Evolutionary conservation across 495 filamentous ascomycete species (phyloP).

Genomic region (Neurospora sp.): DNA sequence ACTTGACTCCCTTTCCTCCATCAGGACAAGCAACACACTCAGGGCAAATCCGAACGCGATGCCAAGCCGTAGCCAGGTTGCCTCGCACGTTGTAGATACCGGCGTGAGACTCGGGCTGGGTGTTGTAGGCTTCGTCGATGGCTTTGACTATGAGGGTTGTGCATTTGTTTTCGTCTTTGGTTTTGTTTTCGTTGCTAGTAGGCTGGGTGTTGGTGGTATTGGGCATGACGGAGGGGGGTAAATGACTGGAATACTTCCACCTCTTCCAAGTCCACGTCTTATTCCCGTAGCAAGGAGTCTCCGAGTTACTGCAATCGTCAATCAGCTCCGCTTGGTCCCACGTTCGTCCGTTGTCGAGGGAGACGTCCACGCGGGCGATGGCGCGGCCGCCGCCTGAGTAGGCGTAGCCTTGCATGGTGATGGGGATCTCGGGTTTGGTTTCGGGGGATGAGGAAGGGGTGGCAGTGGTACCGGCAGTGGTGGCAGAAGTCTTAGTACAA

Average conservation of each 20-base stretch:
- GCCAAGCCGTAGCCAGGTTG: conserved; percentile 47
- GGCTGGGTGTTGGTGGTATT: too few relatives aligned
- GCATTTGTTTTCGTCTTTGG: conserved; percentile 8
- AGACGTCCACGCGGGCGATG: conserved; percentile 46
- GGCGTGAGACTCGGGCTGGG: conserved; percentile 42
- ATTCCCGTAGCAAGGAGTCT: conserved; percentile 19
- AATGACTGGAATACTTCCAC: conserved; percentile 35
- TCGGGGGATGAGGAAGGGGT: conserved; percentile 4
- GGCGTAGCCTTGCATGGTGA: conserved; percentile 45
- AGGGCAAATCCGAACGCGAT: conserved; percentile 32
- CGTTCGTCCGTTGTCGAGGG: conserved; percentile 41
- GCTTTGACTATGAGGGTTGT: conserved; percentile 46
- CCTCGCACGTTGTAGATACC: conserved; percentile 46
- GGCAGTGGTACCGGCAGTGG: not conserved
- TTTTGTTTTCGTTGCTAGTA: not conserved
- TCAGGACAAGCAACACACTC: conserved; percentile 4
- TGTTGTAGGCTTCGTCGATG: conserved; percentile 47
- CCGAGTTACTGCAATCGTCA: conserved; percentile 25
- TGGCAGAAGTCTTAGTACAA: conserved; percentile 3
- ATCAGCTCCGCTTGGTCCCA: conserved; percentile 45
- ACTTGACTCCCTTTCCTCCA: not conserved
- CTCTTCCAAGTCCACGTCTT: conserved; percentile 47
- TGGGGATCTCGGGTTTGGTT: conserved; percentile 11
- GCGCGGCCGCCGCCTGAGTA: conserved; percentile 50
- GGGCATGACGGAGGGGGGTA: not conserved